Conservation (phyloP, 371 early-diverging fungal species). For the Nematocida ausubeli region DNA sequence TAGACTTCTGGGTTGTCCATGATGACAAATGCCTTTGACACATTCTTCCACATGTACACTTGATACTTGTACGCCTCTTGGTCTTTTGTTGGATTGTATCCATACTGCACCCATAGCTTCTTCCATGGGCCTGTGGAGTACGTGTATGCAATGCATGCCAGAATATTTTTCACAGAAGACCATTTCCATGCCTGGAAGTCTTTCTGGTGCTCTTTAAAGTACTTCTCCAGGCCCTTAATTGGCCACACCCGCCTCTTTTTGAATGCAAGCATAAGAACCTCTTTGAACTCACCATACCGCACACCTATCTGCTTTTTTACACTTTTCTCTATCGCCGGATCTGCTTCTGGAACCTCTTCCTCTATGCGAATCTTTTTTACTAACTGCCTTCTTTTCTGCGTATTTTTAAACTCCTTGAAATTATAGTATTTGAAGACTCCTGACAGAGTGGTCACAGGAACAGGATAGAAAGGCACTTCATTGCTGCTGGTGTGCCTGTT, state of each 20-base stretch:
- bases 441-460: constrained; percentile 1
- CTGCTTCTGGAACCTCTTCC: not conserved
- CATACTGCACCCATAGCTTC: constrained; percentile 62
- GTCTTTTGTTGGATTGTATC: constrained; percentile 63
- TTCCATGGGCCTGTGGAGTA: constrained; percentile 65
- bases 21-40: constrained; percentile 51
- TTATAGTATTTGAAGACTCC: constrained; percentile 50
- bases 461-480: constrained; percentile 20
- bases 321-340: not conserved
- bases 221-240: constrained; percentile 24
- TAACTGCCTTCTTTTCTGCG: constrained; percentile 3
- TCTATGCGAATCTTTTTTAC: constrained; percentile 26
- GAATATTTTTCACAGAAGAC: constrained; percentile 55
- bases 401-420: constrained; percentile 46
- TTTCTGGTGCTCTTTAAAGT: not conserved
- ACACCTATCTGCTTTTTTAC: not conserved
- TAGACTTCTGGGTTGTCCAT: constrained; percentile 58
- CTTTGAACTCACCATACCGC: not conserved
- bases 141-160: constrained; percentile 60
- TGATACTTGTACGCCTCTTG: constrained; percentile 63
- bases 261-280: not conserved
- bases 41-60: constrained; percentile 51
- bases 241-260: constrained; percentile 1
- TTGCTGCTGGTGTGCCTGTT: not conserved
- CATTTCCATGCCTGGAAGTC: constrained; percentile 14